phyloP scores from a whole-genome alignment of 805 yeast genomes.

The Saccharomycopsis schoenii region DNA sequence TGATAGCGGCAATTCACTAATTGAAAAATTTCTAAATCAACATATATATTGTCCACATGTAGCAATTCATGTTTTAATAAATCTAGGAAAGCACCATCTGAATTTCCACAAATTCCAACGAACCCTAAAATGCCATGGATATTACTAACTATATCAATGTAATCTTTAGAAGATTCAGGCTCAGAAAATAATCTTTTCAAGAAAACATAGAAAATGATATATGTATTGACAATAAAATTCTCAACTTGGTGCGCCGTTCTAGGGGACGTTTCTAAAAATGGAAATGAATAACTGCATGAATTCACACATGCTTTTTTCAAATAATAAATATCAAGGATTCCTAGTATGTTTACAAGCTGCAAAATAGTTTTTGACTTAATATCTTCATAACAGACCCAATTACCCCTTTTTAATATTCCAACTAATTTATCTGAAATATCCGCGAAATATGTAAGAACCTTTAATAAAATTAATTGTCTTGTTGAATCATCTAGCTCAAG shows the following conservation, averaged over 20 bases:
- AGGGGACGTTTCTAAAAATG: neutral
- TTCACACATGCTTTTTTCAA: conserved; percentile 1
- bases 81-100: conserved; percentile 51
- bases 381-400: neutral
- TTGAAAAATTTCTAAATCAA: conserved; percentile 60
- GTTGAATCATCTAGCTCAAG: neutral
- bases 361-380: neutral
- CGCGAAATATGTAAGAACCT: conserved; percentile 5
- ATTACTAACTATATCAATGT: conserved; percentile 40
- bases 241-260: conserved; percentile 2
- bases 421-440: conserved; percentile 3
- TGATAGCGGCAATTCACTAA: conserved; percentile 73
- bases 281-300: neutral
- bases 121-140: conserved; percentile 69
- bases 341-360: neutral
- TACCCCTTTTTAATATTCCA: neutral
- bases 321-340: conserved; percentile 4
- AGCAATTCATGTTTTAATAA: conserved; percentile 48
- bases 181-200: neutral
- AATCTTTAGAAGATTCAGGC: conserved; percentile 8
- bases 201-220: conserved; percentile 2
- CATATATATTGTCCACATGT: conserved; percentile 28
- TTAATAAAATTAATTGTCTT: conserved; percentile 1
- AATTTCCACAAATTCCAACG: conserved; percentile 57
- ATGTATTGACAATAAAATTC: conserved; percentile 7